These are phyloP conservation scores for Cylindrotheca closterium DNA, from an alignment of 108 stramenopile genomes.

Conservation along the genomic window DNA sequence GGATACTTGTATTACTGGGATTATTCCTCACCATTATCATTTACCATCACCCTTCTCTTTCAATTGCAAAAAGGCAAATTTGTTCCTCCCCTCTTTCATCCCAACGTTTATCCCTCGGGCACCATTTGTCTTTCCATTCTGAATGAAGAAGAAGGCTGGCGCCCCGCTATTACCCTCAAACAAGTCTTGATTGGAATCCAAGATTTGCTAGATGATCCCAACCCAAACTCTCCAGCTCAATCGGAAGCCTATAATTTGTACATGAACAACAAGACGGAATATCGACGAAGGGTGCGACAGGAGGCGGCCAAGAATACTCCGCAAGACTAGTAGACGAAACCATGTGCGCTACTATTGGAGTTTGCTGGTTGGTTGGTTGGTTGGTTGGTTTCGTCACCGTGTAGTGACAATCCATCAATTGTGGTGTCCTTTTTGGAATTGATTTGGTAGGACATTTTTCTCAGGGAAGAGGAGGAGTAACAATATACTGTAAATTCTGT, in stretches of 20 bases:
- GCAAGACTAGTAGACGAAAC: neutral
- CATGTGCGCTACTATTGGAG: no score
- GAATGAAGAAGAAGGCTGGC: conserved; percentile 99
- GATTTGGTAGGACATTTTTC: no score
- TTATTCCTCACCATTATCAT: neutral
- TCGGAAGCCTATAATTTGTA: conserved; percentile 93
- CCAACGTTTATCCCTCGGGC: conserved; percentile 88
- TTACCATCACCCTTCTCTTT: neutral
- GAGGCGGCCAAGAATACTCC: conserved; percentile 81
- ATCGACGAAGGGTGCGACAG: conserved; percentile 76
- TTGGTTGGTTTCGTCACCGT: no score
- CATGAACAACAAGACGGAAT: conserved; percentile 83
- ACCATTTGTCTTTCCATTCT: conserved; percentile 97
- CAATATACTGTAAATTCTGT: no score
- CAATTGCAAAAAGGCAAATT: conserved; percentile 39
- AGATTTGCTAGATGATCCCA: conserved; percentile 95
- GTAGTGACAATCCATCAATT: no score
- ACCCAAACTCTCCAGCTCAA: conserved; percentile 93
- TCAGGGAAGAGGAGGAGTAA: no score
- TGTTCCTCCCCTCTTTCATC: conserved; percentile 59
- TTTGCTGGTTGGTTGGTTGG: no score
- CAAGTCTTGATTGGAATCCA: conserved; percentile 98
- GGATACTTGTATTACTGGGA: no score
- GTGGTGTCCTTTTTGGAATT: no score
- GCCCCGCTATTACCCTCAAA: conserved; percentile 97